Conservation (phyloP, 108 stramenopile genomes). For the Aurantiochytrium sp. region DNA sequence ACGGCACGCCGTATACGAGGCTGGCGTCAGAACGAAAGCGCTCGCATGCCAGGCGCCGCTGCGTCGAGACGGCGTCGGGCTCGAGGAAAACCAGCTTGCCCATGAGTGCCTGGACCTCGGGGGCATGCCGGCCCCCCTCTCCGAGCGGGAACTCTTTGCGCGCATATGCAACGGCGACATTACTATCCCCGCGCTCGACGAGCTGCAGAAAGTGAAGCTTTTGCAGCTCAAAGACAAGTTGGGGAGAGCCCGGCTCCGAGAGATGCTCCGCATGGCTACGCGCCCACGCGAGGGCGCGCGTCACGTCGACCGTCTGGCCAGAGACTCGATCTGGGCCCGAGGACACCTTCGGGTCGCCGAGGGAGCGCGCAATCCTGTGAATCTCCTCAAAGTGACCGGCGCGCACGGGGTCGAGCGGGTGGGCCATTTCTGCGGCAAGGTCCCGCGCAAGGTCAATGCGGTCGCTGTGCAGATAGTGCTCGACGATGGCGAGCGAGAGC, state of each 20-base stretch:
- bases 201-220: not conserved
- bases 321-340: no score
- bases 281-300: not conserved
- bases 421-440: not conserved
- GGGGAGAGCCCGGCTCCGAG: not conserved
- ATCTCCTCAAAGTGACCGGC: not conserved
- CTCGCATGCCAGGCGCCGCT: not conserved
- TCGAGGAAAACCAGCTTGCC: not conserved
- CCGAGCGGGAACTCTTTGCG: not conserved
- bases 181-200: not conserved
- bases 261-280: not conserved
- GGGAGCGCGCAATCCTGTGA: not conserved
- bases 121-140: not conserved
- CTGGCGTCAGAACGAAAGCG: not conserved
- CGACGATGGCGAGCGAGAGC: not conserved
- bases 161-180: not conserved
- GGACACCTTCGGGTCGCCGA: no score
- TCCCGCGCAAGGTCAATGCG: not conserved
- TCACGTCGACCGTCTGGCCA: not conserved
- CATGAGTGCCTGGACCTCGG: not conserved
- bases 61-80: not conserved
- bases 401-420: not conserved
- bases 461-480: not conserved
- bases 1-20: not conserved
- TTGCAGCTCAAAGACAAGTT: not conserved